phyloP scores from a whole-genome alignment of 1,284 basidiomycete genomes.

The Malassezia slooffiae region DNA sequence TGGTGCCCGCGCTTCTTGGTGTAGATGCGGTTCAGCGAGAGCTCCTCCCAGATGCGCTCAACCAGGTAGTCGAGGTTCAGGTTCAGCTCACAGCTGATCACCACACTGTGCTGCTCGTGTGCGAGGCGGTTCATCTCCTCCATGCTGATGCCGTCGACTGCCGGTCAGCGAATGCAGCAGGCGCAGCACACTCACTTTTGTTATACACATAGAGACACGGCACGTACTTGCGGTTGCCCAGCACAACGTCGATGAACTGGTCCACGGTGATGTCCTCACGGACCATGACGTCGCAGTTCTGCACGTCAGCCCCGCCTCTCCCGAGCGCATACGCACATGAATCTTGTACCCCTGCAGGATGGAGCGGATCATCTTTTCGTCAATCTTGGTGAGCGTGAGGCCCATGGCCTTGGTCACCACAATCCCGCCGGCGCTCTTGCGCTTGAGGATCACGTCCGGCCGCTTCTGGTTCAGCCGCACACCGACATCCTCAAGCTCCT shows the following conservation, averaged over 20 bases:
- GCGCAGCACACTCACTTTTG: constrained; percentile 37
- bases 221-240: constrained; percentile 79
- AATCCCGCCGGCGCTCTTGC: constrained; percentile 64
- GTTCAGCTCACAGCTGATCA: constrained; percentile 86
- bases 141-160: constrained; percentile 44
- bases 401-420: constrained; percentile 51
- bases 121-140: constrained; percentile 72
- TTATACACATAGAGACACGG: constrained; percentile 89
- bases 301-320: background rate
- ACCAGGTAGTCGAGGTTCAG: constrained; percentile 82
- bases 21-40: constrained; percentile 55
- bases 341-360: constrained; percentile 56
- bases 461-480: constrained; percentile 80
- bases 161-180: background rate
- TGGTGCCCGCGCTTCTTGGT: constrained; percentile 84
- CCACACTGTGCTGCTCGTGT: constrained; percentile 72
- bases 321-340: constrained; percentile 17
- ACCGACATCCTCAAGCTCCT: constrained; percentile 89
- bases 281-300: constrained; percentile 38
- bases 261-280: constrained; percentile 65
- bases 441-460: constrained; percentile 63
- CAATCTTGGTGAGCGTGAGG: constrained; percentile 84
- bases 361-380: constrained; percentile 84
- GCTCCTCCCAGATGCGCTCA: constrained; percentile 65
- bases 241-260: constrained; percentile 92